phyloP scores from a whole-genome alignment of 108 stramenopile species.

The Seminavis robusta region DNA sequence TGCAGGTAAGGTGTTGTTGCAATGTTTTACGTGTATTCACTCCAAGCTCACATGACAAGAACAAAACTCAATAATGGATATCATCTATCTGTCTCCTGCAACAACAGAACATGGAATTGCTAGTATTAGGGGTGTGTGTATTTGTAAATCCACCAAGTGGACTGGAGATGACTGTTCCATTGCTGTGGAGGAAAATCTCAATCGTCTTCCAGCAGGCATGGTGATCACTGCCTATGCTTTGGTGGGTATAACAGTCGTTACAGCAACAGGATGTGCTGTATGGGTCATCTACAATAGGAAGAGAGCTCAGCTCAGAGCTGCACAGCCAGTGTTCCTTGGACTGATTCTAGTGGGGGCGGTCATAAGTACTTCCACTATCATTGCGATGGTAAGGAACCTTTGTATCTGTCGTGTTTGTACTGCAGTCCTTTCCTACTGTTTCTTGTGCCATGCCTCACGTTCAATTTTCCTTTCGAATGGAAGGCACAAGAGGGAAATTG shows the following conservation, averaged over 20 bases:
- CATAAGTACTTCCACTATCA: constrained; percentile 5
- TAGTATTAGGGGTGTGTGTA: constrained; percentile 1
- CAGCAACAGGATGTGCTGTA: neutral
- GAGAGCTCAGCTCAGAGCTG: too few species aligned
- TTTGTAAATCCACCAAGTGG: constrained; percentile 10
- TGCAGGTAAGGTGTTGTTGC: too few species aligned
- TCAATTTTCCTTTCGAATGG: too few species aligned
- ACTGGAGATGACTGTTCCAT: constrained; percentile 11
- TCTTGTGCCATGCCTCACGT: too few species aligned
- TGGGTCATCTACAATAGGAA: constrained; percentile 4
- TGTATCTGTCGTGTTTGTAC: too few species aligned
- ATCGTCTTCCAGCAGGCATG: neutral
- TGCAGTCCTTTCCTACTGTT: too few species aligned
- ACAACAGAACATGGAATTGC: constrained; percentile 1
- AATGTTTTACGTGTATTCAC: too few species aligned
- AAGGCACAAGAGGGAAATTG: too few species aligned
- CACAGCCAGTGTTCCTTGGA: constrained; percentile 8
- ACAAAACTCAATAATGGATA: too few species aligned
- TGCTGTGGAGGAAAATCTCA: neutral
- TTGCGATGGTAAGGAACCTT: constrained; percentile 8
- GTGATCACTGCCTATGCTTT: neutral
- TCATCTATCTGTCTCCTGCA: too few species aligned
- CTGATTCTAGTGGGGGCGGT: constrained; percentile 6
- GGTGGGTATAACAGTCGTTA: neutral
- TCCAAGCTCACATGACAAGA: too few species aligned